phyloP scores from a whole-genome alignment of 306 rosid genomes.

The Corylus avellana region DNA sequence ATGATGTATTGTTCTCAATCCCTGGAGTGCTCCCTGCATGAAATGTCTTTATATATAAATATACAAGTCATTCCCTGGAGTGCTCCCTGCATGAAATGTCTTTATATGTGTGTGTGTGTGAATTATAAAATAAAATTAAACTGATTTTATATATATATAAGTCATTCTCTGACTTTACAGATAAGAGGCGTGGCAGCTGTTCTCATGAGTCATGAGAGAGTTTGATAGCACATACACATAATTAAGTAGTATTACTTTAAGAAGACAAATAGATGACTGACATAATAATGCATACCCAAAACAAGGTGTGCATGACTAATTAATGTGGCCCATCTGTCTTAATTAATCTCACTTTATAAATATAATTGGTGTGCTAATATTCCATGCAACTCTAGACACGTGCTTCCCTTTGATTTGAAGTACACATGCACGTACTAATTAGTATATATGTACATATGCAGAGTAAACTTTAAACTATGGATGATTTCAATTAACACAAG shows the following conservation, averaged over 20 bases:
- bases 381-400: slow-evolving; percentile 30
- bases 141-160: background rate
- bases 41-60: background rate
- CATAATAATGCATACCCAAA: background rate
- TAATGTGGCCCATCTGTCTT: background rate
- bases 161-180: slow-evolving; percentile 25
- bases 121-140: background rate
- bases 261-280: background rate
- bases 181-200: slow-evolving; percentile 6
- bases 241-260: no score
- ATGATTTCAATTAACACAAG: background rate
- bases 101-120: background rate
- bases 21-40: background rate
- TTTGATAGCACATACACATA: no score
- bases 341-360: background rate
- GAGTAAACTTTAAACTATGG: background rate
- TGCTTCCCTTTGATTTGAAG: slow-evolving; percentile 32
- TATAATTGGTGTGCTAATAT: background rate
- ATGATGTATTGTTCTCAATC: slow-evolving; percentile 1
- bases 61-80: background rate
- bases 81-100: background rate
- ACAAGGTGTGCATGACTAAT: background rate
- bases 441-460: slow-evolving; percentile 9
- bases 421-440: slow-evolving; percentile 42
- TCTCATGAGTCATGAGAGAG: background rate